phyloP scores from a whole-genome alignment of 805 yeast species.

The Candida adriatica region DNA sequence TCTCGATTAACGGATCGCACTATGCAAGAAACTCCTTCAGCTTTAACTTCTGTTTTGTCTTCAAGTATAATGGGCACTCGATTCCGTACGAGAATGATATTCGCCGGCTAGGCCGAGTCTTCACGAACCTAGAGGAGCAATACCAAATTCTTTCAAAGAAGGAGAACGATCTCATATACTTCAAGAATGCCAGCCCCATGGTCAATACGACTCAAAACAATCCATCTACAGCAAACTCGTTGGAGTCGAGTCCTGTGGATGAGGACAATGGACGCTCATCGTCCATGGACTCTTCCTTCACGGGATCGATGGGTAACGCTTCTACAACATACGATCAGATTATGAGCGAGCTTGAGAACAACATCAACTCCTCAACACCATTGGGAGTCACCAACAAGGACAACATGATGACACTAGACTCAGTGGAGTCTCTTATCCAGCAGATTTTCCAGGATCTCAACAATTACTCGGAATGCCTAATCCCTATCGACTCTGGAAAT shows the following conservation, averaged over 20 bases:
- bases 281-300: constrained; percentile 16
- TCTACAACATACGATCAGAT: constrained; percentile 23
- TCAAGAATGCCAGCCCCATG: constrained; percentile 11
- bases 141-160: constrained; percentile 61
- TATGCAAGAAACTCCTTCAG: constrained; percentile 90
- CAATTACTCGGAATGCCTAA: constrained; percentile 91
- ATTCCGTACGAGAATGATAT: constrained; percentile 85
- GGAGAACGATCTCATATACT: constrained; percentile 34
- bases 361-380: constrained; percentile 21
- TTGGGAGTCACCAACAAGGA: constrained; percentile 19
- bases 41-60: constrained; percentile 90
- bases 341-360: constrained; percentile 21
- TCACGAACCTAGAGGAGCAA: constrained; percentile 87
- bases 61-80: constrained; percentile 73
- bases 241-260: constrained; percentile 4
- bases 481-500: constrained; percentile 85
- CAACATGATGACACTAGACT: constrained; percentile 26
- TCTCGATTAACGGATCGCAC: constrained; percentile 61
- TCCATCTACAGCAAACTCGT: constrained; percentile 3
- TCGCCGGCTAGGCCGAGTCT: constrained; percentile 79
- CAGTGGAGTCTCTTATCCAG: constrained; percentile 71
- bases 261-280: constrained; percentile 13
- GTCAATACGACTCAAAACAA: neutral
- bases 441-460: constrained; percentile 93
- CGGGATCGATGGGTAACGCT: constrained; percentile 8